Conservation (phyloP, 768 basidiomycete genomes). For the Tulasnella sp. region DNA sequence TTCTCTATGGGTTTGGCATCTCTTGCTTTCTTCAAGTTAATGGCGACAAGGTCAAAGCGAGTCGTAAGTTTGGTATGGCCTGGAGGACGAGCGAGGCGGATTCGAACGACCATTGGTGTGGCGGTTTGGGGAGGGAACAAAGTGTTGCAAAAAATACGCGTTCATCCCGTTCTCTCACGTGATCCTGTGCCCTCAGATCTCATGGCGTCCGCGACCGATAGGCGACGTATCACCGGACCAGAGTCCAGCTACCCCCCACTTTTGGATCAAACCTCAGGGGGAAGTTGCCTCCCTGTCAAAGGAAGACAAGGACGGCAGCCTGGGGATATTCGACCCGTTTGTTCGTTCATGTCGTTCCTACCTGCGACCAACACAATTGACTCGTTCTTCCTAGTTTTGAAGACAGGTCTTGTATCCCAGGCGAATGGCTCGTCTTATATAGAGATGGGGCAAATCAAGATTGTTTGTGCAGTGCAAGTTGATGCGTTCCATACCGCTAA, state of each 20-base stretch:
- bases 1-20: conserved; percentile 85
- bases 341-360: conserved; percentile 46
- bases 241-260: conserved; percentile 69
- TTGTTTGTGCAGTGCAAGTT: conserved; percentile 92
- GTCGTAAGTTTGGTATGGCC: conserved; percentile 27
- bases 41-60: conserved; percentile 76
- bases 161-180: not conserved
- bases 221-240: conserved; percentile 86
- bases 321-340: conserved; percentile 77
- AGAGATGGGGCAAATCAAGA: conserved; percentile 85
- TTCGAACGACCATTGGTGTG: conserved; percentile 25
- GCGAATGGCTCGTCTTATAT: conserved; percentile 97
- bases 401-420: conserved; percentile 84
- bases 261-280: conserved; percentile 41
- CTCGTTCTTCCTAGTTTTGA: conserved; percentile 57
- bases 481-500: conserved; percentile 18
- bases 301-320: conserved; percentile 51
- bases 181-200: not conserved
- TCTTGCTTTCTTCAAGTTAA: conserved; percentile 63
- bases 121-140: not conserved
- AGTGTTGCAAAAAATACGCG: not conserved
- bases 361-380: not conserved
- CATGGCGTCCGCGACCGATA: conserved; percentile 50
- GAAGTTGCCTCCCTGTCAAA: conserved; percentile 26
- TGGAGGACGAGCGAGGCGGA: conserved; percentile 28